A percentile compares a stretch with the other conserved stretches of the same genome.
Evolutionary conservation across 805 yeast species (phyloP).

Genomic region (Zygosaccharomyces rouxii): DNA sequence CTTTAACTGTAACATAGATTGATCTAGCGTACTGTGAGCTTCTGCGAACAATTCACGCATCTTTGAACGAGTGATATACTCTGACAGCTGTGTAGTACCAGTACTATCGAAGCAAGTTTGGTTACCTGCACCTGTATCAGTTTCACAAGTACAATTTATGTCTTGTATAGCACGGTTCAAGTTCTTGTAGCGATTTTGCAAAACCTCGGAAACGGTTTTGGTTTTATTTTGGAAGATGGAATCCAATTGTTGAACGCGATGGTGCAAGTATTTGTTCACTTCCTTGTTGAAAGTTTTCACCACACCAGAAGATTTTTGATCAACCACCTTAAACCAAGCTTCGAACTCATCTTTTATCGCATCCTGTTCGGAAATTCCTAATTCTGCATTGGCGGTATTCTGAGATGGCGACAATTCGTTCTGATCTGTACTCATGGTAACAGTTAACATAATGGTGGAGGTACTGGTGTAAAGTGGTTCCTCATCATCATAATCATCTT

Average conservation of each 20-base stretch:
- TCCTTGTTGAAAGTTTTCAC: conserved; percentile 38
- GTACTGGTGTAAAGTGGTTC: conserved; percentile 19
- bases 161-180: conserved; percentile 36
- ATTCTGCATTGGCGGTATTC: conserved; percentile 9
- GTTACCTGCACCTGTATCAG: conserved; percentile 33
- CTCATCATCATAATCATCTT: conserved; percentile 9
- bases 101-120: conserved; percentile 34
- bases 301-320: conserved; percentile 39
- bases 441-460: conserved; percentile 21
- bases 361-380: conserved; percentile 22
- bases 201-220: conserved; percentile 30
- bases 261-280: conserved; percentile 30
- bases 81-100: conserved; percentile 35
- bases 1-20: conserved; percentile 34
- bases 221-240: conserved; percentile 36
- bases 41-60: conserved; percentile 42
- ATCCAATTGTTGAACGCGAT: conserved; percentile 27
- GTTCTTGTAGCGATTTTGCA: conserved; percentile 26
- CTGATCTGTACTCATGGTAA: conserved; percentile 12
- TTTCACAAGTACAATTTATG: conserved; percentile 36
- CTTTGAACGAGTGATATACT: conserved; percentile 44
- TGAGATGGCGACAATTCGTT: conserved; percentile 9
- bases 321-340: conserved; percentile 37
- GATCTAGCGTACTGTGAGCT: conserved; percentile 31
- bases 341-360: conserved; percentile 36